Percentiles rank a stretch among this genome's conserved stretches.
These are phyloP conservation scores for Brassica napus DNA, from an alignment of 345 rosid genomes.

Conservation along the genomic window DNA sequence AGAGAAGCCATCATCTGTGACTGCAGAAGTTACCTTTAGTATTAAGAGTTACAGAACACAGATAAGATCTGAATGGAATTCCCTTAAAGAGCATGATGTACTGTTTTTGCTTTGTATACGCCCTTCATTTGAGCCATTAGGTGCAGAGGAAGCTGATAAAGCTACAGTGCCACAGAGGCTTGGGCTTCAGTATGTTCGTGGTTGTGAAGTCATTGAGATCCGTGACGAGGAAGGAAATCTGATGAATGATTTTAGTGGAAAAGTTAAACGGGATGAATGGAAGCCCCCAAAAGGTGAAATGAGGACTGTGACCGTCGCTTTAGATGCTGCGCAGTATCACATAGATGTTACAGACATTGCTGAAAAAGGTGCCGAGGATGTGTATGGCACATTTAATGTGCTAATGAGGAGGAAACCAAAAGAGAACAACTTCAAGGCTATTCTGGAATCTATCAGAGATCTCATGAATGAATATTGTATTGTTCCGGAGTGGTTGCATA, in stretches of 20 bases:
- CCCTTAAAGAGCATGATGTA: slow-evolving; percentile 99
- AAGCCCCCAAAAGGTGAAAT: slow-evolving; percentile 98
- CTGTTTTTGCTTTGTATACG: slow-evolving; percentile 84
- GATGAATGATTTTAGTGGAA: slow-evolving; percentile 98
- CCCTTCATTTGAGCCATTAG: slow-evolving; percentile 91
- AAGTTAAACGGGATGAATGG: slow-evolving; percentile 93
- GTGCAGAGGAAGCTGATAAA: slow-evolving; percentile 90
- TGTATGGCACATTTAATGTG: slow-evolving; percentile 84
- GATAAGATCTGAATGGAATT: slow-evolving; percentile 94
- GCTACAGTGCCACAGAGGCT: slow-evolving; percentile 90
- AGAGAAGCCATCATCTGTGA: slow-evolving; percentile 92
- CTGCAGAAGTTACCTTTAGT: slow-evolving; percentile 79
- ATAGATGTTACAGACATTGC: slow-evolving; percentile 94
- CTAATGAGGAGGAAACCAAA: slow-evolving; percentile 98
- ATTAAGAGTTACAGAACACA: slow-evolving; percentile 85
- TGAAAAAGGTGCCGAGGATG: slow-evolving; percentile 92
- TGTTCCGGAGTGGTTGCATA: slow-evolving; percentile 98
- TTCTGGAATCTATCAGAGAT: slow-evolving; percentile 96
- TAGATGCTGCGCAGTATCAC: slow-evolving; percentile 96
- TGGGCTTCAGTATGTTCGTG: slow-evolving; percentile 93
- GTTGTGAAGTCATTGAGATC: slow-evolving; percentile 91
- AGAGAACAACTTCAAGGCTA: slow-evolving; percentile 99
- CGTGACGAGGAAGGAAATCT: slow-evolving; percentile 91
- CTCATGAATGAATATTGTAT: slow-evolving; percentile 99
- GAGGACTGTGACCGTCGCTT: slow-evolving; percentile 87